A percentile compares a stretch with the other conserved stretches of the same genome.
phyloP scores from a whole-genome alignment of 495 filamentous ascomycete species.

The Penicillium nucicola region DNA sequence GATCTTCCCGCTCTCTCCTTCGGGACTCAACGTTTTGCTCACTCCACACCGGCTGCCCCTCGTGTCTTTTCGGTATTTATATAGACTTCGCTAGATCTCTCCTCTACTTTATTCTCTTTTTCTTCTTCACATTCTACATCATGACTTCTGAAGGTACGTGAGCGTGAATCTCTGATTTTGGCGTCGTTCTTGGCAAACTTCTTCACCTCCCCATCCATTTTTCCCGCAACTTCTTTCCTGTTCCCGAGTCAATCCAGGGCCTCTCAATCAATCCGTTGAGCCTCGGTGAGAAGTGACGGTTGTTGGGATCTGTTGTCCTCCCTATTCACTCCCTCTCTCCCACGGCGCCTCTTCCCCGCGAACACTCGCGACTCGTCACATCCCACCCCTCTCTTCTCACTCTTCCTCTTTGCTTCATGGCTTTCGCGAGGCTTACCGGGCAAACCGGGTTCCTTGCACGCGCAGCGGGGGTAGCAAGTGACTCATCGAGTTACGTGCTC shows the following conservation, averaged over 20 bases:
- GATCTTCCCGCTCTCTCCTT: neutral
- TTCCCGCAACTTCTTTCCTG: neutral
- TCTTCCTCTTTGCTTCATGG: slow-evolving; percentile 17
- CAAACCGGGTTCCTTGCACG: slow-evolving; percentile 14
- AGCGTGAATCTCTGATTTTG: slow-evolving; percentile 1
- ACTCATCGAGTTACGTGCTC: neutral
- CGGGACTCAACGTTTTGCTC: neutral
- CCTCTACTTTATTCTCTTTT: neutral
- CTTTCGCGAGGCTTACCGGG: slow-evolving; percentile 19
- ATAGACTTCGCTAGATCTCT: neutral
- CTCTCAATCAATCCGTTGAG: neutral
- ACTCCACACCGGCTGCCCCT: neutral
- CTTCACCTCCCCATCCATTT: slow-evolving; percentile 4
- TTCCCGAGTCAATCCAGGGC: slow-evolving; percentile 7
- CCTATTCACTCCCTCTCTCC: neutral
- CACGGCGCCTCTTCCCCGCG: neutral
- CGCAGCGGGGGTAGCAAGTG: neutral
- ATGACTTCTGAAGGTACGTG: slow-evolving; percentile 21
- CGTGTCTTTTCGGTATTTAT: neutral
- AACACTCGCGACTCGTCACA: neutral
- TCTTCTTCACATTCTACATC: neutral
- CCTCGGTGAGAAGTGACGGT: neutral
- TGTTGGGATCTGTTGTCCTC: neutral
- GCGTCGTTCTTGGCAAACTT: slow-evolving; percentile 10
- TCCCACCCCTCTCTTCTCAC: slow-evolving; percentile 6